Base-by-base conservation (phyloP, 1,139 yeast genomes). In the Candida labiduridarum region DNA sequence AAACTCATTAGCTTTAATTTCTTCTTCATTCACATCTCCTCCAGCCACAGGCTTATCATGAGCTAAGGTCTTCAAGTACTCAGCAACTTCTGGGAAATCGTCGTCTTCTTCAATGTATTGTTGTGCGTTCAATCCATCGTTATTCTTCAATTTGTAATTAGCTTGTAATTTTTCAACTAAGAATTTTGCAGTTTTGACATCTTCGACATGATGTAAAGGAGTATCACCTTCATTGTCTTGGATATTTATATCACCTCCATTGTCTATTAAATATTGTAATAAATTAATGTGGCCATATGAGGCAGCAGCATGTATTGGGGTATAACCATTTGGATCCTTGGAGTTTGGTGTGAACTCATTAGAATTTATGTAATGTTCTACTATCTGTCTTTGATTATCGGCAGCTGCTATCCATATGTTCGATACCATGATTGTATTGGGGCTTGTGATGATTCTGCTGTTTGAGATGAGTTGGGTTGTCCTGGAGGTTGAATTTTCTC, bases 381-480 rank as follows among this genome's bases (percentile, higher is more conserved):
- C 97, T 10, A 76, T 64, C 3, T 74, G 78, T 2, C 78, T 57
- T 56, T 86, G 82, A 60, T 89, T 87, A 65, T 94, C 98, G 16
- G 97, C 89, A 6, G 97, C 95, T 9, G 97, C 97, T 10, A 89
- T 84, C 99, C 99, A 94, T 54, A 94, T 85, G 66, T 94, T 92
- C 64, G 80, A 71, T 18, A 66, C 76, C 80, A 76, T 78, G 48
- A 27, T 42, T 27, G 43, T 27, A 14, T 30, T 22, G 4, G 22
- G 22, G 22, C 22, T 19, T 19, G 22, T 35, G 31, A 29, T 29
- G 31, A 29, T 29, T 36, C 7, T 22, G 31, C 8, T 16, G 35
- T 10, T 4, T 30, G 43, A 33, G 45, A 48, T 45, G 46, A 29
- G 47, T 22, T 27, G 25, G 38, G 38, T 41, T 18, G 34, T 11